These are phyloP conservation scores for Bifiguratus adelaidae DNA, from an alignment of 192 early-diverging fungal genomes.

Conservation along the genomic window DNA sequence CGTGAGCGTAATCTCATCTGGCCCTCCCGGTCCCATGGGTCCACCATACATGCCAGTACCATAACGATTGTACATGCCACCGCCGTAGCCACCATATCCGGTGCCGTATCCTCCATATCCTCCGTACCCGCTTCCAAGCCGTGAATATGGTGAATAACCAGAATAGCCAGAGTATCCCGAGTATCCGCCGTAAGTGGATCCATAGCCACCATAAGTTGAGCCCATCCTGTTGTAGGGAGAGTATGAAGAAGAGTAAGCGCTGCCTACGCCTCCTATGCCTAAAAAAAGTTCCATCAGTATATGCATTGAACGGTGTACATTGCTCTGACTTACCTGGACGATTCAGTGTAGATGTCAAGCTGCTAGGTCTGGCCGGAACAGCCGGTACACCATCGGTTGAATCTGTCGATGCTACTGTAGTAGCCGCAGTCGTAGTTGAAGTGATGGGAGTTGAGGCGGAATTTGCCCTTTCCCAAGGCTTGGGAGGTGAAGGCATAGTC, in stretches of 20 bases:
- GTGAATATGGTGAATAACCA: no score
- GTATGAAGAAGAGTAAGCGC: slow-evolving; percentile 2
- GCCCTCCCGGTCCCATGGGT: slow-evolving; percentile 44
- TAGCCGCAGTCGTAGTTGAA: slow-evolving; percentile 14
- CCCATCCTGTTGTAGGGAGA: slow-evolving; percentile 23
- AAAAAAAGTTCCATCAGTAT: slow-evolving; percentile 4
- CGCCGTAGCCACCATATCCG: slow-evolving; percentile 36
- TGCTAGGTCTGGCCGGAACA: slow-evolving; percentile 25
- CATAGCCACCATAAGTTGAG: slow-evolving; percentile 23
- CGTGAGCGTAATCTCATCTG: slow-evolving; percentile 60
- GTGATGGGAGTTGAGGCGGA: slow-evolving; percentile 17
- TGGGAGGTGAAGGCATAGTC: slow-evolving; percentile 48
- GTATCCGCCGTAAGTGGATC: slow-evolving; percentile 27
- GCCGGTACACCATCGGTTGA: slow-evolving; percentile 18
- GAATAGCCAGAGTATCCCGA: slow-evolving; percentile 20
- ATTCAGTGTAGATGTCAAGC: slow-evolving; percentile 8
- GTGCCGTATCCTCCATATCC: slow-evolving; percentile 41
- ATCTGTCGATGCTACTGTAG: slow-evolving; percentile 8
- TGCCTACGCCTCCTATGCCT: neutral
- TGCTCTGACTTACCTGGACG: slow-evolving; percentile 18
- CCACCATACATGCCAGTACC: slow-evolving; percentile 24
- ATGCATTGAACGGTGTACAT: slow-evolving; percentile 1
- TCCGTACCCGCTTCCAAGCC: slow-evolving; percentile 19
- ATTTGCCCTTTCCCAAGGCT: slow-evolving; percentile 68
- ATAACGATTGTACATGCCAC: slow-evolving; percentile 24